These are phyloP conservation scores for Phytophthora sansomeana DNA, from an alignment of 352 stramenopile genomes.

Conservation along the genomic window DNA sequence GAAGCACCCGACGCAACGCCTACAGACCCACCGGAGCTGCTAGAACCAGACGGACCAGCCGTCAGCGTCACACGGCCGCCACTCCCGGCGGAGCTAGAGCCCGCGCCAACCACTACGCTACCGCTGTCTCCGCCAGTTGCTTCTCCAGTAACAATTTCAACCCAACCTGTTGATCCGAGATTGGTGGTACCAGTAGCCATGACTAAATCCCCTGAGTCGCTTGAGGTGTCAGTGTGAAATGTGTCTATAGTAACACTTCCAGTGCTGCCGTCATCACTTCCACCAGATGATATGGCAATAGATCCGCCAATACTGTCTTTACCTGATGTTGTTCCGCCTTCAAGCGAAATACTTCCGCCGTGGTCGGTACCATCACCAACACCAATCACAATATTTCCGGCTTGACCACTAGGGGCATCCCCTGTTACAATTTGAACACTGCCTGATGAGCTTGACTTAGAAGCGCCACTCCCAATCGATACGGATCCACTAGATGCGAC, in stretches of 20 bases:
- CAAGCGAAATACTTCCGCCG: slow-evolving; percentile 34
- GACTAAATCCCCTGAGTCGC: slow-evolving; percentile 26
- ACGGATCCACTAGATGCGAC: slow-evolving; percentile 31
- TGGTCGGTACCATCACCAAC: slow-evolving; percentile 31
- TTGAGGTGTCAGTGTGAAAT: slow-evolving; percentile 6
- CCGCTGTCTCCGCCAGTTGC: slow-evolving; percentile 13
- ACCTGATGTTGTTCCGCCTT: slow-evolving; percentile 28
- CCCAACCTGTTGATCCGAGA: slow-evolving; percentile 18
- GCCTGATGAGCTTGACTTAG: slow-evolving; percentile 24
- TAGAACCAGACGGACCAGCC: too few species aligned
- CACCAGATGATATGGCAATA: slow-evolving; percentile 29
- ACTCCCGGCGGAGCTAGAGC: too few species aligned
- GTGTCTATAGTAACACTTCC: slow-evolving; percentile 28
- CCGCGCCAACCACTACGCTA: slow-evolving; percentile 19
- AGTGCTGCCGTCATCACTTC: slow-evolving; percentile 19
- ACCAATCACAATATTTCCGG: slow-evolving; percentile 37
- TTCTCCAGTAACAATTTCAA: slow-evolving; percentile 25
- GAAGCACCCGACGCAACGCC: too few species aligned
- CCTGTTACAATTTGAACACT: slow-evolving; percentile 36
- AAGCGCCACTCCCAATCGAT: slow-evolving; percentile 32
- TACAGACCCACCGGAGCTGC: too few species aligned
- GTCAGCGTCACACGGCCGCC: too few species aligned
- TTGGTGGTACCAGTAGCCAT: slow-evolving; percentile 22
- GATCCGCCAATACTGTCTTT: slow-evolving; percentile 27
- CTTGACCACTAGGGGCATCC: slow-evolving; percentile 31